Evolutionary conservation across 108 stramenopile genomes (phyloP).

Genomic region (Stephanodiscus triporus): DNA sequence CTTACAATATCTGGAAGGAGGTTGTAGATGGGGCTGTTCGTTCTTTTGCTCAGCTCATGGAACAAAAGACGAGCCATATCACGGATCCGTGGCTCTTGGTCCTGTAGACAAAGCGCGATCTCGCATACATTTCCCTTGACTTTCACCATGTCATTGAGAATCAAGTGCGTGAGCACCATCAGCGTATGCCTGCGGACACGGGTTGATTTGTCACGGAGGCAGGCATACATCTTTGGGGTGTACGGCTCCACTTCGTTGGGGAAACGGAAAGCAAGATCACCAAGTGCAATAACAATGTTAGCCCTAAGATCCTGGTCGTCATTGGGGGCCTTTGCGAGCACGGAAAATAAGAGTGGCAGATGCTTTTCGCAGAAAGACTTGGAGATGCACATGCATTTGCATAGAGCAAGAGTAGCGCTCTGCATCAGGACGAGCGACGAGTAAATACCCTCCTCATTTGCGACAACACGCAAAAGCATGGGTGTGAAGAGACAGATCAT

Average conservation of each 20-base stretch:
- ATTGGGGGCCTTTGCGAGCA: constrained; percentile 76
- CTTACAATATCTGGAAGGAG: constrained; percentile 97
- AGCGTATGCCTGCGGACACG: constrained; percentile 93
- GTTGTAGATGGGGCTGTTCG: constrained; percentile 98
- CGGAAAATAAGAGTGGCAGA: constrained; percentile 92
- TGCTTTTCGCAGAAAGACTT: constrained; percentile 89
- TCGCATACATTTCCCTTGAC: constrained; percentile 96
- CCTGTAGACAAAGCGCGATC: constrained; percentile 91
- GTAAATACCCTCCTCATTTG: constrained; percentile 76
- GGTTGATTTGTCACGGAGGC: constrained; percentile 89
- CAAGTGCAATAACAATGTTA: constrained; percentile 94
- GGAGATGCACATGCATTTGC: constrained; percentile 95
- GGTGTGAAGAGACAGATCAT: constrained; percentile 87
- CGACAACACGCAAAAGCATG: constrained; percentile 83
- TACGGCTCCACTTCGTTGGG: constrained; percentile 99
- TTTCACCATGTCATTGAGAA: constrained; percentile 99
- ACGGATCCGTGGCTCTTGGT: constrained; percentile 82
- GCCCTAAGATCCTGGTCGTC: constrained; percentile 86
- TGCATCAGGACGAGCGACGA: constrained; percentile 72
- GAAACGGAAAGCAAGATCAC: constrained; percentile 97
- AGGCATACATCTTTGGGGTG: constrained; percentile 91
- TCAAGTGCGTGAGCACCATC: constrained; percentile 96
- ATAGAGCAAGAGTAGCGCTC: constrained; percentile 86
- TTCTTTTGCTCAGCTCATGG: constrained; percentile 91
- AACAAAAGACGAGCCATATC: constrained; percentile 95